Evolutionary conservation across 2,329 filamentous ascomycete species (phyloP), one percentile per base, ranked within the genome.

Genomic region (Cercospora citrullina): DNA sequence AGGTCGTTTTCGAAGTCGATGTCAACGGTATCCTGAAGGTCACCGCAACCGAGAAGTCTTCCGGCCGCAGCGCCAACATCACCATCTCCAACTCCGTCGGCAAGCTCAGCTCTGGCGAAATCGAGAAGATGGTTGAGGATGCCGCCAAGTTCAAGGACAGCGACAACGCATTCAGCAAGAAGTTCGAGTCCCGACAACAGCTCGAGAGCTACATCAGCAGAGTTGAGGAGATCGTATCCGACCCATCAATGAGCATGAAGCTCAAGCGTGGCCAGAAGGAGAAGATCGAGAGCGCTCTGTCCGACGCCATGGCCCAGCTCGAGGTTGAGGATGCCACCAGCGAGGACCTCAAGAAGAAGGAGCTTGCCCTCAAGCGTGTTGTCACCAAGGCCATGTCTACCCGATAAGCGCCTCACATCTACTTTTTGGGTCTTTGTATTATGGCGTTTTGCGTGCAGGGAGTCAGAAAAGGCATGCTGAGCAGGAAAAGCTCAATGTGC

Each of bases 271-370:
- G 93, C 82, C 94, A 96, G 88, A 97, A 97, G 91, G 94, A 97
- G 85, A 98, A 97, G 91, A 97, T 99, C 75, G 95, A 99, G 89
- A 90, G 91, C 80, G 92, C 93, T 75, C 92, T 99, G 77, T 94
- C 91, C 83, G 95, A 99, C 78, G 95, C 95, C 77, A 98, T 99
- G 95, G 92, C 89, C 73, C 91, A 96, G 84, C 91, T 99, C 73
- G 95, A 99, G 89, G 86, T 99, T 79, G 92, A 94, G 83, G 96
- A 99, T 76, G 92, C 92, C 67, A 84, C 85, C 71, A 91, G 93
- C 70, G 96, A 99, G 77, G 95, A 99, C 81, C 87, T 99, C 77
- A 98, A 96, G 92, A 98, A 98, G 93, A 96, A 97, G 90, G 95
- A 99, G 88, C 87, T 99, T 75, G 93, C 93, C 70, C 89, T 99